Evolutionary conservation across 371 early-diverging fungal genomes (phyloP).

Genomic region (Mortierella sp.): DNA sequence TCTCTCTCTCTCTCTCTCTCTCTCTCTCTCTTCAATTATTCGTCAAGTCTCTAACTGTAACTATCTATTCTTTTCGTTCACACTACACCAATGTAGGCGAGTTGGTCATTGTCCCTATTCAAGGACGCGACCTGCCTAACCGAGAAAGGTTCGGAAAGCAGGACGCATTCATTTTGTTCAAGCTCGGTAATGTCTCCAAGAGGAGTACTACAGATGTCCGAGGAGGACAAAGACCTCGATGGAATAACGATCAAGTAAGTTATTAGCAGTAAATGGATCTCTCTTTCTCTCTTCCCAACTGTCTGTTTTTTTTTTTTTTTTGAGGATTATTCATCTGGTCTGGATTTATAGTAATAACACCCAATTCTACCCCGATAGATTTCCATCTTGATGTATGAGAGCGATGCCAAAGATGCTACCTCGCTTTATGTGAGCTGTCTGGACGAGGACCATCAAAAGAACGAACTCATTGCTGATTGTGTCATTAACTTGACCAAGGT

Average conservation of each 20-base stretch:
- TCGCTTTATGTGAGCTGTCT: constrained; percentile 52
- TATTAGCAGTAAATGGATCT: too few species aligned
- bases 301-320: not conserved
- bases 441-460: constrained; percentile 60
- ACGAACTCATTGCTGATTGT: constrained; percentile 75
- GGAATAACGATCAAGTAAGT: constrained; percentile 63
- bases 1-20: not conserved
- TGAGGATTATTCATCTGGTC: too few species aligned
- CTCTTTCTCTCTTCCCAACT: not conserved
- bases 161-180: constrained; percentile 62
- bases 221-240: constrained; percentile 64
- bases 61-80: not conserved
- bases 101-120: constrained; percentile 48
- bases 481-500: constrained; percentile 74
- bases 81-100: constrained; percentile 21
- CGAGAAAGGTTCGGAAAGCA: constrained; percentile 64
- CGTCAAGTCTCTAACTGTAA: not conserved
- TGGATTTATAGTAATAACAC: not conserved
- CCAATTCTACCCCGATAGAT: constrained; percentile 6
- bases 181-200: constrained; percentile 61
- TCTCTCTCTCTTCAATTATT: constrained; percentile 1
- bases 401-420: constrained; percentile 52
- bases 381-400: constrained; percentile 38
- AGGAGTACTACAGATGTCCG: constrained; percentile 62
- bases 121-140: constrained; percentile 65